phyloP scores from a whole-genome alignment of 345 rosid species.

The Salix arbutifolia region DNA sequence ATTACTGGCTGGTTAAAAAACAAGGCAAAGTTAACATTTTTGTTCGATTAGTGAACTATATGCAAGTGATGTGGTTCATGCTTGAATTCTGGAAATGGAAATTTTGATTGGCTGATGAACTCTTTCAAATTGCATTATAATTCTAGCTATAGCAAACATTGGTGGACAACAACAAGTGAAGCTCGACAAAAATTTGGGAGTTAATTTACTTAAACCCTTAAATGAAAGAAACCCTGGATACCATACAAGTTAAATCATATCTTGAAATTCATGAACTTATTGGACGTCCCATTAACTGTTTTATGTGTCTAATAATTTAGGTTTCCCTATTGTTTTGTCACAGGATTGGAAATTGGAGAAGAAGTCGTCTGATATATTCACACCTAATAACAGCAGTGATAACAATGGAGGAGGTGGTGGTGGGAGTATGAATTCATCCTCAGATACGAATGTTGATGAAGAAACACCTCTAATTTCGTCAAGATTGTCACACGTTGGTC shows the following conservation, averaged over 20 bases:
- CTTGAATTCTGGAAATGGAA: neutral
- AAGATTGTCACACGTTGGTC: conserved; percentile 73
- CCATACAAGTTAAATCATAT: neutral
- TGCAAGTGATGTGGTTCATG: neutral
- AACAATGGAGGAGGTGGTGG: conserved; percentile 35
- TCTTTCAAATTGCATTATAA: neutral
- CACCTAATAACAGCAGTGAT: conserved; percentile 42
- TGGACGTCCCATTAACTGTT: neutral
- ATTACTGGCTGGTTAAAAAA: neutral
- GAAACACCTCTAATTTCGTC: conserved; percentile 80
- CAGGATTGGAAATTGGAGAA: conserved; percentile 95
- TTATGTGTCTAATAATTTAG: neutral
- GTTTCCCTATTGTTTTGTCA: neutral
- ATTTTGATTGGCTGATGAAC: neutral
- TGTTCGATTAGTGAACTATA: neutral
- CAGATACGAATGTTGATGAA: conserved; percentile 55
- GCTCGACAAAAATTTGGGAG: neutral
- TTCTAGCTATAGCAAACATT: neutral
- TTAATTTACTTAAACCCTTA: neutral
- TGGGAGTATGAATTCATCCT: conserved; percentile 10
- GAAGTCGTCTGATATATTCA: conserved; percentile 78
- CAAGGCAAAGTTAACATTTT: neutral
- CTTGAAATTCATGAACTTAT: neutral
- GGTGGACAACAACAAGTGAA: neutral
- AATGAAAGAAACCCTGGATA: neutral